Evolutionary conservation across 1,139 yeast species (phyloP), one percentile per base, ranked within the genome.

Genomic region (Protomyces inouyei): DNA sequence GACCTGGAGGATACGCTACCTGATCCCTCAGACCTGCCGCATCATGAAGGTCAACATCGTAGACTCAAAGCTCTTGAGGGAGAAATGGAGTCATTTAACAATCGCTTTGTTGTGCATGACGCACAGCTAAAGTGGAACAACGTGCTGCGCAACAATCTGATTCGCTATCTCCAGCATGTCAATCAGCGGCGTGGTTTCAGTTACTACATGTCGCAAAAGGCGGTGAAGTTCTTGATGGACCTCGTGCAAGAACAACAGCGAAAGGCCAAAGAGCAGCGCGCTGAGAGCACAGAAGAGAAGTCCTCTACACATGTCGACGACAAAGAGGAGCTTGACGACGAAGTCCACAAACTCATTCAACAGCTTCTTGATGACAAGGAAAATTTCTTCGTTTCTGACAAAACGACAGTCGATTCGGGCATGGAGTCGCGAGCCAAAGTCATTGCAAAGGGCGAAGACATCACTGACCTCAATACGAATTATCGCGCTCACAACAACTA

Each of bases 81-180:
- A 10, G 57, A 59, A 32, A 37, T 52, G 28, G 55, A 56, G 25
- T 68, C 66, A 16, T 90, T 85, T 76, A 86, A 85, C 68, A 92
- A 93, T 72, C 78, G 95, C 63, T 92, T 88, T 72, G 85, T 87
- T 67, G 79, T 92, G 38, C 95, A 91, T 71, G 85, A 87, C 69
- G 80, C 91, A 73, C 83, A 85, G 70, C 73, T 91, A 71, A 87
- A 85, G 69, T 91, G 97, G 97, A 86, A 87, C 72, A 86, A 87
- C 67, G 73, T 77, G 6, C 79, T 86, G 12, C 79, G 95, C 61
- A 83, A 88, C 69, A 79, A 83, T 43, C 77, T 90, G 64, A 79
- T 82, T 69, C 80, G 83, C 51, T 89, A 88, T 71, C 73, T 86
- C 46, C 87, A 86, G 67, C 79, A 83, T 60, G 79, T 86, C 9